Evolutionary conservation across 768 basidiomycete species (phyloP), one percentile per base, ranked within the genome.

Genomic region (Pleurotus giganteus): DNA sequence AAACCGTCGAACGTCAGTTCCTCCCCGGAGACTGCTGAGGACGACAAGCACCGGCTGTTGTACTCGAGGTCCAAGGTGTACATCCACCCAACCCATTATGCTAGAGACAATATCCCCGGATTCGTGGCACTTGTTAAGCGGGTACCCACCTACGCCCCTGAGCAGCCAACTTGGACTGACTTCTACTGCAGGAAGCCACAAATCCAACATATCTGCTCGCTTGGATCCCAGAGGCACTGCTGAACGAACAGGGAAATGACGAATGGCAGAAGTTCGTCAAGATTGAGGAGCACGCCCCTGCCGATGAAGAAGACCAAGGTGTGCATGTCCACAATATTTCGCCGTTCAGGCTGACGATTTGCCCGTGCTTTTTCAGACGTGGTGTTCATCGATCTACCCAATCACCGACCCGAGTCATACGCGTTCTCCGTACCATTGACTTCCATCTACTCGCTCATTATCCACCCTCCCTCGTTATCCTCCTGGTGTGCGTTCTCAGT

Each of bases 1-100:
- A 83, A 78, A 63, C 81, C 74, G 56, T 41, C 69, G 29, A 71
- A 73, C 53, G 55, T 61, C 43, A 59, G 65, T 44, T 49, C 55
- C 49, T 50, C 65, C 46, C 61, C 41, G 47, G 62, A 32, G 21
- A 26, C 57, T 45, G 62, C 64, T 5, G 77, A 81, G 53, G 85
- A 87, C 60, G 84, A 84, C 61, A 85, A 82, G 67, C 82, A 84
- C 66, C 78, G 89, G 42, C 76, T 98, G 45, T 68, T 98, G 12
- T 97, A 93, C 63, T 88, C 86, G 69, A 97, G 96, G 68, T 91
- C 89, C 37, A 95, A 94, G 68, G 96, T 98, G 42, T 94, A 96
- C 66, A 86, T 99, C 41, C 92, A 98, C 61, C 97, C 97, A 0
- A 96, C 94, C 2, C 85, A 89, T 2, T 95, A 94, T 67, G 79